These are phyloP conservation scores for Lachnum nothofagi DNA, from an alignment of 2,329 filamentous ascomycete species.

Conservation along the genomic window DNA sequence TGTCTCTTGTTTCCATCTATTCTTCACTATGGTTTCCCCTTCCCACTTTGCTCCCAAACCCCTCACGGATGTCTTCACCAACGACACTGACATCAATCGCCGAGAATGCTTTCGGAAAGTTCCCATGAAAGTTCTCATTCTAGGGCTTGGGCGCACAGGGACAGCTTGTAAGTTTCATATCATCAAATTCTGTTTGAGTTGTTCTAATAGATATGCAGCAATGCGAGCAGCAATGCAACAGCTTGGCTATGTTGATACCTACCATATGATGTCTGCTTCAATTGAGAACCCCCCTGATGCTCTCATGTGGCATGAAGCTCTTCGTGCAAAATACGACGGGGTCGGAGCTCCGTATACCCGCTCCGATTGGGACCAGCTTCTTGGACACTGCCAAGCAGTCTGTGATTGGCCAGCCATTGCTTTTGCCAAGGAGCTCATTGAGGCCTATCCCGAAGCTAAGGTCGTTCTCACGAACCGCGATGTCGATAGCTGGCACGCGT, in stretches of 20 bases:
- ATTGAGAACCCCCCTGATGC: conserved; percentile 61
- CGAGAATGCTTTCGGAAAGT: conserved; percentile 60
- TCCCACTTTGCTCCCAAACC: conserved; percentile 37
- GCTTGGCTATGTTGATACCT: conserved; percentile 63
- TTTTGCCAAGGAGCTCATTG: conserved; percentile 65
- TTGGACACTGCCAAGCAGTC: conserved; percentile 62
- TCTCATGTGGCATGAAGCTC: conserved; percentile 57
- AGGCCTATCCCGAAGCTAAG: conserved; percentile 68
- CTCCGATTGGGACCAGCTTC: conserved; percentile 64
- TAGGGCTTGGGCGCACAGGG: conserved; percentile 66
- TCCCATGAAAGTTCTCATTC: conserved; percentile 67
- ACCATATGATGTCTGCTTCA: conserved; percentile 69
- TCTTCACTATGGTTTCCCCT: too few relatives aligned
- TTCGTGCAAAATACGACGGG: conserved; percentile 54
- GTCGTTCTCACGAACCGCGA: conserved; percentile 63
- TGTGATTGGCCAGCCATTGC: conserved; percentile 65
- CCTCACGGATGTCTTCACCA: conserved; percentile 56
- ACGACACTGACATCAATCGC: conserved; percentile 63
- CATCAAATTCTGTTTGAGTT: too few relatives aligned
- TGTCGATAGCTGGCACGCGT: conserved; percentile 51
- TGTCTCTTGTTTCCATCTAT: too few relatives aligned
- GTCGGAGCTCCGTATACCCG: conserved; percentile 56
- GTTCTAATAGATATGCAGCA: too few relatives aligned
- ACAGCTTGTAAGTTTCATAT: conserved; percentile 55
- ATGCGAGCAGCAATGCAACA: conserved; percentile 23